Conservation (phyloP, 495 filamentous ascomycete genomes). For the Penicillium ochrochloron region DNA sequence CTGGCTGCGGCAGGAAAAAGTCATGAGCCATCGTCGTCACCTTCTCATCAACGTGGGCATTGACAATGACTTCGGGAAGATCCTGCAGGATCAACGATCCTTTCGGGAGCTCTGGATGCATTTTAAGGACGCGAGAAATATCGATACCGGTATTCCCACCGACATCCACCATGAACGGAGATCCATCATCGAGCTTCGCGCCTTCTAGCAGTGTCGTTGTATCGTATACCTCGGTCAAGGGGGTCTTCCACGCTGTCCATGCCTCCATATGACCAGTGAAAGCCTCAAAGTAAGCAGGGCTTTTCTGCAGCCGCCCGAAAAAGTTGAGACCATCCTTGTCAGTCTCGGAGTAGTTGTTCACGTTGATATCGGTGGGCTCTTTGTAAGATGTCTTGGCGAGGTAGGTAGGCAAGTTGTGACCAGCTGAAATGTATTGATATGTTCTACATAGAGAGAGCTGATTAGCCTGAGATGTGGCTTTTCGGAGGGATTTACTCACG, state of each 20-base stretch:
- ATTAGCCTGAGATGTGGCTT: not conserved
- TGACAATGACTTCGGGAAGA: not conserved
- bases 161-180: not conserved
- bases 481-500: not conserved
- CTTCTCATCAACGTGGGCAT: not conserved
- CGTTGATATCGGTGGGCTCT: not conserved
- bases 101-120: not conserved
- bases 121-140: not conserved
- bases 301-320: not conserved
- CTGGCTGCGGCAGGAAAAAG: constrained; percentile 2
- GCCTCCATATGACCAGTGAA: not conserved
- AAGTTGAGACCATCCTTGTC: constrained; percentile 1
- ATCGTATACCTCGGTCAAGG: not conserved
- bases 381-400: not conserved
- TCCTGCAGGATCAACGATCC: not conserved
- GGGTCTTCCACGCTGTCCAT: not conserved
- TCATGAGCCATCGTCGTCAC: not conserved
- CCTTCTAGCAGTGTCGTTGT: not conserved
- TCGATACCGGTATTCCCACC: not conserved
- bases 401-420: not conserved
- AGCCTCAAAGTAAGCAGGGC: not conserved
- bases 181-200: not conserved
- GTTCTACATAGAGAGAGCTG: not conserved
- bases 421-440: not conserved
- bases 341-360: not conserved